Base-by-base conservation (phyloP, 495 filamentous ascomycete genomes). In the Penicillium cinerascens region DNA sequence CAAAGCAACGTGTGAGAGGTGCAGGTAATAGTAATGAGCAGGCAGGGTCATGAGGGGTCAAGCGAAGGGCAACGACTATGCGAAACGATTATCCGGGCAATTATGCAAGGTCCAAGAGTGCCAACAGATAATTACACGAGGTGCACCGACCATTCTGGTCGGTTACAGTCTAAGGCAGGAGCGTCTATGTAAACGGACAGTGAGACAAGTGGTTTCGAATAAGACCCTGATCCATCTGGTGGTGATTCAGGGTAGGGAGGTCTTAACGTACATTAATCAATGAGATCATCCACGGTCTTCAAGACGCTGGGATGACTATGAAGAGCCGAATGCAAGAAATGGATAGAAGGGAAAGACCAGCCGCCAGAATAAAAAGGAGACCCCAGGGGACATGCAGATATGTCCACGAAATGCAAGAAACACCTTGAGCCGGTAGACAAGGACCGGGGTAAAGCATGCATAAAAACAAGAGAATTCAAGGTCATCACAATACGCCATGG, bases 191-290 rank as follows among this genome's bases (percentile, higher is more conserved):
- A 63, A 63, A n/a, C n/a, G n/a, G n/a, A 76, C 67, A 67, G 78
- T 80, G 71, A 79, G 78, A 79, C 61, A 73, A 69, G 72, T 77
- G 66, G 57, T 76, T 39, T 78, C 74, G 70, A 64, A 71, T 78
- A 76, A 68, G 63, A 64, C 68, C 74, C 74, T 71, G 72, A n/a
- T 75, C 65, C 61, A 61, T n/a, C n/a, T n/a, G 51, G 63, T 65
- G 63, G 64, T 63, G 61, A 68, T 74, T 70, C 70, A 77, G 76
- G 76, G 67, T 69, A 78, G 75, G 77, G 74, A 78, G 71, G 69
- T 74, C 60, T 66, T 89, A 90, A 89, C 87, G 84, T 91, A 91
- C 87, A 91, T 85, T 77, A 80, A 74, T 76, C 75, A 79, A 76
- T 71, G 79, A n/a, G 78, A 72, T 75, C 84, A 80, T 80, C 81